A percentile compares a stretch with the other conserved stretches of the same genome.
Conservation (phyloP, 2,329 filamentous ascomycete species). For the Cordyceps sp. region DNA sequence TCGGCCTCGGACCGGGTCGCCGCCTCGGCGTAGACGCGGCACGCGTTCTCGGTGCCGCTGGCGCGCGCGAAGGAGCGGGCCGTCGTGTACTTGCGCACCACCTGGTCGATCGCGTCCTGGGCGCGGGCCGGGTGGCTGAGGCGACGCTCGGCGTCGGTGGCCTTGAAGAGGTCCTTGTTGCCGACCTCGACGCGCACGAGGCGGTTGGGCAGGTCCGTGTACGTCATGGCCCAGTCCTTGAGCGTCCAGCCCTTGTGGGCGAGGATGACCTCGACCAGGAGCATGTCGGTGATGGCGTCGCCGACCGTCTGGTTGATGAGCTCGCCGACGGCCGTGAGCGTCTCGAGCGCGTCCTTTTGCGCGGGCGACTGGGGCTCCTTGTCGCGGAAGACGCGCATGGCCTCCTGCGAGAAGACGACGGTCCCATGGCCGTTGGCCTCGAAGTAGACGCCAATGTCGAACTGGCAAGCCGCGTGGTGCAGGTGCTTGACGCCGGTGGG, state of each 20-base stretch:
- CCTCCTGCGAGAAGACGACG: constrained; percentile 79
- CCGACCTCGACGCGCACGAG: constrained; percentile 84
- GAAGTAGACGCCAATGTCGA: constrained; percentile 95
- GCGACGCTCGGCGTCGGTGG: constrained; percentile 81
- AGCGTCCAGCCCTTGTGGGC: constrained; percentile 88
- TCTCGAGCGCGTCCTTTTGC: constrained; percentile 78
- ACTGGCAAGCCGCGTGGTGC: constrained; percentile 89
- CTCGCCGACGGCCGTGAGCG: constrained; percentile 66
- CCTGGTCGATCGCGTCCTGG: constrained; percentile 72
- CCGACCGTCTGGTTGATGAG: constrained; percentile 98
- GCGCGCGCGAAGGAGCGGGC: constrained; percentile 84
- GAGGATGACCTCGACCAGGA: constrained; percentile 89
- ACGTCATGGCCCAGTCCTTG: constrained; percentile 83
- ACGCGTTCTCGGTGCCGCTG: constrained; percentile 89
- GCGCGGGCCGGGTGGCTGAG: constrained; percentile 64
- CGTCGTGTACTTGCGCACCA: constrained; percentile 80
- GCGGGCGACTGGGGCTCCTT: constrained; percentile 79
- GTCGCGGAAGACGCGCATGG: constrained; percentile 60
- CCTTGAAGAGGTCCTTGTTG: constrained; percentile 78
- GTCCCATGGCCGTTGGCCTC: constrained; percentile 98
- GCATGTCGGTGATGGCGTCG: constrained; percentile 87
- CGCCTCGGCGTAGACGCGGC: constrained; percentile 90
- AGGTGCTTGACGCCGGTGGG: constrained; percentile 94
- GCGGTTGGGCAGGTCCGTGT: constrained; percentile 85
- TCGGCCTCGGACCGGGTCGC: constrained; percentile 79